These are phyloP conservation scores for Xanthoceras sorbifolium DNA, from an alignment of 345 rosid genomes.

Conservation along the genomic window DNA sequence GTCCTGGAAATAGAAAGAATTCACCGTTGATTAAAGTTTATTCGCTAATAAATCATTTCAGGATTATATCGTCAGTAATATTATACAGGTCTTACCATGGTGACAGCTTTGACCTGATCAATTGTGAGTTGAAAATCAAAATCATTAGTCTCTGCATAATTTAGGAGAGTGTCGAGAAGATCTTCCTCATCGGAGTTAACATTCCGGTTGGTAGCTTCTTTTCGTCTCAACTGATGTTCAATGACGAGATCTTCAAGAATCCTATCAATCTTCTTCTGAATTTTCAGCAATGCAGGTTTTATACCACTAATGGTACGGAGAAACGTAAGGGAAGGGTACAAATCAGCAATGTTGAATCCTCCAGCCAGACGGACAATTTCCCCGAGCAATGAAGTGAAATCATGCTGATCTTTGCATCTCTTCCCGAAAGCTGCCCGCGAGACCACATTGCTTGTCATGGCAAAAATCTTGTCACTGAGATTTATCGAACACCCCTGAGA, in stretches of 20 bases:
- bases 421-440: conserved; percentile 11
- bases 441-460: background rate
- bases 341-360: conserved; percentile 18
- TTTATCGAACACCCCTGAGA: background rate
- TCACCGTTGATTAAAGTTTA: background rate
- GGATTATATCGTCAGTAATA: background rate
- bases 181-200: conserved; percentile 11
- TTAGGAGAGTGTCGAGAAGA: conserved; percentile 23
- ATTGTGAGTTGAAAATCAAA: conserved; percentile 16
- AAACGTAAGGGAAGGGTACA: conserved; percentile 18
- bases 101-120: conserved; percentile 15
- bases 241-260: conserved; percentile 18
- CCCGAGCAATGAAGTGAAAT: background rate
- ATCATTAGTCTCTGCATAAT: conserved; percentile 9
- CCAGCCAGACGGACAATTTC: background rate
- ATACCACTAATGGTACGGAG: conserved; percentile 17
- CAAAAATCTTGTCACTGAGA: conserved; percentile 18
- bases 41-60: no score
- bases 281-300: background rate
- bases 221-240: conserved; percentile 17
- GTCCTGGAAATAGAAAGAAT: conserved; percentile 11
- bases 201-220: background rate
- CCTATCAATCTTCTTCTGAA: conserved; percentile 15
- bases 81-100: background rate
- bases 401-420: conserved; percentile 18